Percentiles rank a stretch among this genome's conserved stretches.
Evolutionary conservation across 768 basidiomycete species (phyloP).

Genomic region (Chalciporus piperatus): DNA sequence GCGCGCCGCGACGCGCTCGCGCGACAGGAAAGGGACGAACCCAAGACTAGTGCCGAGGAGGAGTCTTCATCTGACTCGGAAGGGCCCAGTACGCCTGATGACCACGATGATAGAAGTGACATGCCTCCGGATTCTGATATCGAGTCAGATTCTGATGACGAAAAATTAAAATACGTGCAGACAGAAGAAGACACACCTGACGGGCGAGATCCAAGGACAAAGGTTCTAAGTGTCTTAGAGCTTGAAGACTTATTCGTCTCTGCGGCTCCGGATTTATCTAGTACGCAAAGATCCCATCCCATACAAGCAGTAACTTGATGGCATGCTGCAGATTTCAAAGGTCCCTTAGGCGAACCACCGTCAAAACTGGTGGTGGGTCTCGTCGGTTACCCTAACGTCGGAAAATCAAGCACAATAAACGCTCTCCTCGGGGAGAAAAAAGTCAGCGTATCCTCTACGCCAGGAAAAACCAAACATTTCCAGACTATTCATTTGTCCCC

Average conservation of each 20-base stretch:
- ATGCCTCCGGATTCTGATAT: slow-evolving; percentile 24
- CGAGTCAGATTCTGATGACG: slow-evolving; percentile 33
- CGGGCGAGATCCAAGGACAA: slow-evolving; percentile 60
- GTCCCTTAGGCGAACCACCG: slow-evolving; percentile 53
- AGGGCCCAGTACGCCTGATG: slow-evolving; percentile 25
- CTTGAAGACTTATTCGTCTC: slow-evolving; percentile 79
- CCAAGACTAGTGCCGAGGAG: slow-evolving; percentile 6
- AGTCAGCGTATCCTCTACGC: slow-evolving; percentile 97
- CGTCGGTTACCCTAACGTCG: slow-evolving; percentile 98
- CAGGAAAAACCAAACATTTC: slow-evolving; percentile 98
- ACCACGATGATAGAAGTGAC: slow-evolving; percentile 29
- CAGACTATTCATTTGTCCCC: slow-evolving; percentile 96
- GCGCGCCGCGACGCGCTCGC: slow-evolving; percentile 51
- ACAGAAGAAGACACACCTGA: slow-evolving; percentile 55
- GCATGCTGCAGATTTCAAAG: slow-evolving; percentile 54
- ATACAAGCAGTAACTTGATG: background rate
- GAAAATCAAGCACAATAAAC: slow-evolving; percentile 98
- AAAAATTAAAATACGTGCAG: slow-evolving; percentile 46
- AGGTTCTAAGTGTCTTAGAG: slow-evolving; percentile 81
- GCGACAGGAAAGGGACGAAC: slow-evolving; percentile 10
- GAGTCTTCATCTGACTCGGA: slow-evolving; percentile 34
- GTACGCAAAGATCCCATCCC: slow-evolving; percentile 40
- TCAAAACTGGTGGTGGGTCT: slow-evolving; percentile 78
- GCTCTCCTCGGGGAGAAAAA: slow-evolving; percentile 94
- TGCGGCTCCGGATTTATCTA: slow-evolving; percentile 66